These are phyloP conservation scores for Salmacisia buchloeana DNA, from an alignment of 1,284 basidiomycete species.

Conservation along the genomic window DNA sequence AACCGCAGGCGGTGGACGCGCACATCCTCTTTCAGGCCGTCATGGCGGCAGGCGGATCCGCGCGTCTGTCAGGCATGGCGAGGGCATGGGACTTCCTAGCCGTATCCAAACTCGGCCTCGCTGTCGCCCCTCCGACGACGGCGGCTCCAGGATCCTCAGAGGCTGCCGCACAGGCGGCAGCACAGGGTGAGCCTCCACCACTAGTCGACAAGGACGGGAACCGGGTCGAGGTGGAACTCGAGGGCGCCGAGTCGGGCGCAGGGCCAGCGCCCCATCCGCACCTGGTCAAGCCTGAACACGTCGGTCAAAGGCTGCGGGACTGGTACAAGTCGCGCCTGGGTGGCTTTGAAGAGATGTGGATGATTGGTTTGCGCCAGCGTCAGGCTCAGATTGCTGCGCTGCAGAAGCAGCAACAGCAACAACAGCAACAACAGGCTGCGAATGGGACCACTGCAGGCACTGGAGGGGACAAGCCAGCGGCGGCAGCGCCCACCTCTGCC, in stretches of 20 bases:
- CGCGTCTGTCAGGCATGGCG: background rate
- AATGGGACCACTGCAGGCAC: conserved; percentile 17
- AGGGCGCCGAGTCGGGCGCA: background rate
- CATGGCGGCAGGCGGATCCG: background rate
- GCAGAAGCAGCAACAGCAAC: conserved; percentile 18
- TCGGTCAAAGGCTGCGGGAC: background rate
- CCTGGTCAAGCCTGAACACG: background rate
- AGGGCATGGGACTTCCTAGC: conserved; percentile 2
- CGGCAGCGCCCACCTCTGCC: conserved; percentile 19
- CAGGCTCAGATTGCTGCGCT: conserved; percentile 17
- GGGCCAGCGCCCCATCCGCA: background rate
- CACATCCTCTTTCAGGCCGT: conserved; percentile 3
- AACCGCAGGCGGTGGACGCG: background rate
- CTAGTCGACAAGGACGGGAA: background rate
- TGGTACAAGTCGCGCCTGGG: background rate
- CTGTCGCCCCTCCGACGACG: background rate
- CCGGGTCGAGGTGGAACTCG: conserved; percentile 3
- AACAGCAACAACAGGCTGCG: conserved; percentile 17
- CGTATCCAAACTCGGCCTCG: background rate
- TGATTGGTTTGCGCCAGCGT: conserved; percentile 5
- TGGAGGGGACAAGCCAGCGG: conserved; percentile 14
- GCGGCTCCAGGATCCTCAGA: background rate
- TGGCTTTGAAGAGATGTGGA: conserved; percentile 7
- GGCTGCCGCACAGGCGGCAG: background rate
- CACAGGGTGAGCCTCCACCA: background rate